Evolutionary conservation across 768 basidiomycete genomes (phyloP).

Genomic region (Kwoniella bestiolae): DNA sequence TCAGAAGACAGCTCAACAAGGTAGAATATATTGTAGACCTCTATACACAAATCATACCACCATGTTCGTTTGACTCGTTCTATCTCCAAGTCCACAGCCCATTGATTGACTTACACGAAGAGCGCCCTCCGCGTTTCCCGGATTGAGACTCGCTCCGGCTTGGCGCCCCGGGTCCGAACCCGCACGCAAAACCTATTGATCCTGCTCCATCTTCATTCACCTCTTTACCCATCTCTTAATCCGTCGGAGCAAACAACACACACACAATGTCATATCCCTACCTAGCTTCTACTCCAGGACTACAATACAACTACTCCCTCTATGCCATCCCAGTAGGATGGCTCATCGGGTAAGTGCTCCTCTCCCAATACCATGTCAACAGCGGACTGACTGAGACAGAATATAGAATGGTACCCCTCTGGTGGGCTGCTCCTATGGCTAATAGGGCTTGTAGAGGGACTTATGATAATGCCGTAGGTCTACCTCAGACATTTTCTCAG

Average conservation of each 20-base stretch:
- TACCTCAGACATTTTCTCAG: too few relatives aligned
- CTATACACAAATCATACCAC: too few relatives aligned
- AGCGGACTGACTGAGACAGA: neutral
- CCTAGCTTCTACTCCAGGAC: constrained; percentile 25
- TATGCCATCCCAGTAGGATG: constrained; percentile 45
- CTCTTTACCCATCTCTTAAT: too few relatives aligned
- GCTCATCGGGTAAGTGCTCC: constrained; percentile 33
- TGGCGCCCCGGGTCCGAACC: neutral
- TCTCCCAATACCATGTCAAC: neutral
- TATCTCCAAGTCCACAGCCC: too few relatives aligned
- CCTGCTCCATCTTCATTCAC: too few relatives aligned
- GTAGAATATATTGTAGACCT: too few relatives aligned
- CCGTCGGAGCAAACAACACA: too few relatives aligned
- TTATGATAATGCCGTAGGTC: constrained; percentile 31
- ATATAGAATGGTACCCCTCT: constrained; percentile 32
- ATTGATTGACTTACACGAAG: too few relatives aligned
- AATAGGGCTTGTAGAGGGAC: neutral
- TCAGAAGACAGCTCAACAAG: too few relatives aligned
- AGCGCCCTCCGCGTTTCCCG: neutral
- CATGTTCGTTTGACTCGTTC: too few relatives aligned
- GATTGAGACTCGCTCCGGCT: neutral
- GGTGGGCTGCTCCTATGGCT: constrained; percentile 35
- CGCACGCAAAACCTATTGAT: neutral
- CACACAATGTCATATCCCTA: constrained; percentile 17
- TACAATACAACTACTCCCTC: constrained; percentile 40